Conservation (phyloP, 164 flowering plant species). For the Taxillus chinensis region DNA sequence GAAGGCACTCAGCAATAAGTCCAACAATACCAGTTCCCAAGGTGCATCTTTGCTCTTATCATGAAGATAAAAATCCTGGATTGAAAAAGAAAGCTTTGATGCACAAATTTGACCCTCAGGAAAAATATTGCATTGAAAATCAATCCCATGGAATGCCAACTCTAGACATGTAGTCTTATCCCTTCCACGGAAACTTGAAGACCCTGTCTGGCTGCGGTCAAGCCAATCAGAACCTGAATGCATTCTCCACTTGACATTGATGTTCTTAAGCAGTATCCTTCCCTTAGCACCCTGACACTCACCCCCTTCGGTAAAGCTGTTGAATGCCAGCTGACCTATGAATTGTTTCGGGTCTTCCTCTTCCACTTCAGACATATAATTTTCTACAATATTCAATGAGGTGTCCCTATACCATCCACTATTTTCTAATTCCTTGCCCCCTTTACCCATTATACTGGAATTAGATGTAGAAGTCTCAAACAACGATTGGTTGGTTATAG, state of each 20-base stretch:
- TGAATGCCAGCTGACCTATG: not conserved
- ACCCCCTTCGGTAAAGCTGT: conserved; percentile 15
- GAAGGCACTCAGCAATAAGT: conserved; percentile 1
- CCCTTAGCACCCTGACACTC: conserved; percentile 35
- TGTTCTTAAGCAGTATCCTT: conserved; percentile 47
- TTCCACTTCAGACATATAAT: conserved; percentile 47
- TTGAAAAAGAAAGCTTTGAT: conserved; percentile 57
- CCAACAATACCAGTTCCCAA: conserved; percentile 65
- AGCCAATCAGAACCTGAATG: conserved; percentile 81
- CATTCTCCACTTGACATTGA: conserved; percentile 69
- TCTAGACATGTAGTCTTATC: conserved; percentile 59
- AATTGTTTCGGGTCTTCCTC: conserved; percentile 1
- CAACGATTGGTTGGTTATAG: conserved; percentile 18
- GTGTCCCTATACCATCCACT: conserved; percentile 69
- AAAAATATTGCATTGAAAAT: conserved; percentile 48
- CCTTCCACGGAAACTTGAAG: conserved; percentile 28
- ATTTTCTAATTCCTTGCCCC: conserved; percentile 21
- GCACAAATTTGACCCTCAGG: conserved; percentile 55
- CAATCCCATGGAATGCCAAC: conserved; percentile 48
- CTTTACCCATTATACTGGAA: conserved; percentile 12
- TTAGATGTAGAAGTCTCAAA: conserved; percentile 14
- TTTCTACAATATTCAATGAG: conserved; percentile 54
- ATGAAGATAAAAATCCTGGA: conserved; percentile 63
- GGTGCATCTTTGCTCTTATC: conserved; percentile 80
- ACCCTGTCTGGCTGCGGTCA: conserved; percentile 12